Percentiles rank a stretch among this genome's conserved stretches.
Evolutionary conservation across 345 rosid species (phyloP).

Genomic region (Anacardium occidentale): DNA sequence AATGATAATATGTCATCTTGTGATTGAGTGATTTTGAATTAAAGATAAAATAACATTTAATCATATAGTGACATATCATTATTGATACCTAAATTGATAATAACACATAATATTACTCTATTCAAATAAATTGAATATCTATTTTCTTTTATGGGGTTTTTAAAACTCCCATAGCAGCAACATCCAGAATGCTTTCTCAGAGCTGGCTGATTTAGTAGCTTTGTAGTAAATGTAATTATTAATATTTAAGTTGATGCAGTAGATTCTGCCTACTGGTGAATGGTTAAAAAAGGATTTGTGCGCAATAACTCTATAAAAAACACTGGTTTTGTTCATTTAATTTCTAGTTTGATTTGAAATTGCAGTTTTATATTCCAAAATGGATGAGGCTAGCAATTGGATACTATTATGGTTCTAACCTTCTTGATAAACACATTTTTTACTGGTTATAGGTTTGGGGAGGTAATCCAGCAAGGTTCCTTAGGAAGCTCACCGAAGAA

Average conservation of each 20-base stretch:
- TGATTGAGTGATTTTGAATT: too few species aligned
- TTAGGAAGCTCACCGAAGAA: conserved; percentile 80
- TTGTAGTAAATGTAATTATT: not conserved
- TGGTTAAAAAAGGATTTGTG: not conserved
- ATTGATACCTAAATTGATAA: too few species aligned
- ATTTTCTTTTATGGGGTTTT: not conserved
- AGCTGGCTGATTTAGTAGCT: not conserved
- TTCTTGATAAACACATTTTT: conserved; percentile 4
- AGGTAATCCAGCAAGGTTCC: conserved; percentile 83
- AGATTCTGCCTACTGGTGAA: not conserved
- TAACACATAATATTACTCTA: too few species aligned
- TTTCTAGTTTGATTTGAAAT: not conserved
- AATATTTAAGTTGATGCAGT: not conserved
- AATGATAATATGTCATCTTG: too few species aligned
- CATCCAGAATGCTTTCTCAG: not conserved
- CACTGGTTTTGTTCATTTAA: not conserved
- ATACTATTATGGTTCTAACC: not conserved
- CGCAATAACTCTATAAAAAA: conserved; percentile 4
- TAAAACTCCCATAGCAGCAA: not conserved
- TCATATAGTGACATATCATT: too few species aligned
- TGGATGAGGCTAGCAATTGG: not conserved
- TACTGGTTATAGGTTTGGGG: conserved; percentile 75
- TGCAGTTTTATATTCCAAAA: too few species aligned
- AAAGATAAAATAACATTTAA: too few species aligned
- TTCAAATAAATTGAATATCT: not conserved